A percentile compares a stretch with the other conserved stretches of the same genome.
phyloP scores from a whole-genome alignment of 163 green algal genomes.

The Coccomyxa subellipsoidea region DNA sequence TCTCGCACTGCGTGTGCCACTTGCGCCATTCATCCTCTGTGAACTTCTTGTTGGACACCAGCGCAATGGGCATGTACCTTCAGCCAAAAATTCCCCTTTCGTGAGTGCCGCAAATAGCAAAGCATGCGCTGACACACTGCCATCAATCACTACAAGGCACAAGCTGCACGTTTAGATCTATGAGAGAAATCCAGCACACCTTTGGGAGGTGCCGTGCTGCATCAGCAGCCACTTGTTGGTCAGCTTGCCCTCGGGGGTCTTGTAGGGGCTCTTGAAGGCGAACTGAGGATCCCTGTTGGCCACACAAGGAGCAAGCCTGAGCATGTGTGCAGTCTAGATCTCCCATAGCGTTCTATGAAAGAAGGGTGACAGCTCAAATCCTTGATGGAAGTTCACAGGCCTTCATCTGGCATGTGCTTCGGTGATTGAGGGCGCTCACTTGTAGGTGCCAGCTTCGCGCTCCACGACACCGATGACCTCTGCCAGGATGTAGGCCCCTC shows the following conservation, averaged over 20 bases:
- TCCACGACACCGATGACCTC: constrained; percentile 40
- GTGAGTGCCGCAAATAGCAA: too few relatives aligned
- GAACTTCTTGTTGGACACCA: constrained; percentile 24
- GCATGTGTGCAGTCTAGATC: too few relatives aligned
- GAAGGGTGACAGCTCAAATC: too few relatives aligned
- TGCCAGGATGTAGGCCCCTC: constrained; percentile 1
- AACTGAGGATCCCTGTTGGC: constrained; percentile 32
- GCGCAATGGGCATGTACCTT: constrained; percentile 34
- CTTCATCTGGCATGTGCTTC: too few relatives aligned
- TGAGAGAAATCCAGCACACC: background rate
- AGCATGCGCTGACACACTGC: background rate
- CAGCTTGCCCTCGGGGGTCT: constrained; percentile 13
- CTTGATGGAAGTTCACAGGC: too few relatives aligned
- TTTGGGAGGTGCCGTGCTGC: constrained; percentile 21
- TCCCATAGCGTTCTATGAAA: background rate
- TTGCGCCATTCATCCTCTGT: constrained; percentile 26
- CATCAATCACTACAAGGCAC: background rate
- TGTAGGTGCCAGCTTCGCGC: constrained; percentile 38
- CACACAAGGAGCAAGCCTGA: too few relatives aligned
- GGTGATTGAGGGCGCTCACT: constrained; percentile 11
- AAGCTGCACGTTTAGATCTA: background rate
- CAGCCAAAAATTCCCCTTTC: too few relatives aligned
- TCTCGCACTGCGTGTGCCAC: constrained; percentile 18
- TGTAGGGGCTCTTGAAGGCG: constrained; percentile 38
- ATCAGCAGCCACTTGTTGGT: constrained; percentile 45